Evolutionary conservation across 2,329 filamentous ascomycete species (phyloP).

Genomic region (Aspergillus melleus): DNA sequence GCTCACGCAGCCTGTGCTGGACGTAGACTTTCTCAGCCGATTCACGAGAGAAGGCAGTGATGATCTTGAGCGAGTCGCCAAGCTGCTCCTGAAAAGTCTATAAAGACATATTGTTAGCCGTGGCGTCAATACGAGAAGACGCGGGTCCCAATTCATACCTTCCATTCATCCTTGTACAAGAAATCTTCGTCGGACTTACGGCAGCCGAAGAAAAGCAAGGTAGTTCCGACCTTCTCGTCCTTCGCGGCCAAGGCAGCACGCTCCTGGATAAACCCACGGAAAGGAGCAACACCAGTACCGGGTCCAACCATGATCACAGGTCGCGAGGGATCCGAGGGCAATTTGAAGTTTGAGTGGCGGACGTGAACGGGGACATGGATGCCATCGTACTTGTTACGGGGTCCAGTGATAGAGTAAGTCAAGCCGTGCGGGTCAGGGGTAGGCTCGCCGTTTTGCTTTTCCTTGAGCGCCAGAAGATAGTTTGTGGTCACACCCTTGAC

Average conservation of each 20-base stretch:
- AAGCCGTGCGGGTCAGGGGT: slow-evolving; percentile 78
- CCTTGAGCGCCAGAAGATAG: slow-evolving; percentile 90
- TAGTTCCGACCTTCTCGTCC: slow-evolving; percentile 81
- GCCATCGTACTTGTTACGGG: slow-evolving; percentile 95
- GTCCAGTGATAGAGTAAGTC: slow-evolving; percentile 82
- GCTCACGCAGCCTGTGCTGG: slow-evolving; percentile 85
- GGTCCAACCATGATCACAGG: slow-evolving; percentile 96
- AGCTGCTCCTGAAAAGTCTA: slow-evolving; percentile 81
- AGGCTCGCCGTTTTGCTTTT: slow-evolving; percentile 90
- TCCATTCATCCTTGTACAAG: slow-evolving; percentile 87
- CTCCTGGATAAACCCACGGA: slow-evolving; percentile 94
- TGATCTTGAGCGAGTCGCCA: slow-evolving; percentile 83
- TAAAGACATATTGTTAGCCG: slow-evolving; percentile 24
- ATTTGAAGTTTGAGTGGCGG: slow-evolving; percentile 98
- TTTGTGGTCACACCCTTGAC: slow-evolving; percentile 97
- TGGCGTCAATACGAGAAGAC: not conserved
- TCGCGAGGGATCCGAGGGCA: slow-evolving; percentile 90
- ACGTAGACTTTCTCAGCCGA: slow-evolving; percentile 89
- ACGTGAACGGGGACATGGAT: slow-evolving; percentile 94
- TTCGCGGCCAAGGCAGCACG: slow-evolving; percentile 77
- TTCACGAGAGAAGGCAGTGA: slow-evolving; percentile 95
- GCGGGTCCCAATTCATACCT: slow-evolving; percentile 56
- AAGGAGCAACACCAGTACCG: slow-evolving; percentile 93
- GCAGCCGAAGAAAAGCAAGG: slow-evolving; percentile 93
- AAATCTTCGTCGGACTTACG: slow-evolving; percentile 86